Conservation (phyloP, 139 green algal species). For the Pleodorina starrii region DNA sequence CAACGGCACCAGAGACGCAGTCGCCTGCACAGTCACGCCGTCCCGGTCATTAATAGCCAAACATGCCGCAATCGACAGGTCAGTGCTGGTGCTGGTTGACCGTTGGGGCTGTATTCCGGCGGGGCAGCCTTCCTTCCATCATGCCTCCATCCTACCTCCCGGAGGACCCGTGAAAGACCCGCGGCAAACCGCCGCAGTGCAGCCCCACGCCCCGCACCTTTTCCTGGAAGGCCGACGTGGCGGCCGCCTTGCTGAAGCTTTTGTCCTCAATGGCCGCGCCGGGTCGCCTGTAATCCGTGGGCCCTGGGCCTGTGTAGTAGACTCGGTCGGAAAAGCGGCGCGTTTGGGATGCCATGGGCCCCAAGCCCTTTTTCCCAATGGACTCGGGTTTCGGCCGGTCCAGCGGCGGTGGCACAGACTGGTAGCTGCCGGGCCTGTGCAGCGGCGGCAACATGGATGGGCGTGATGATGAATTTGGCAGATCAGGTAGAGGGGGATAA, state of each 20-base stretch:
- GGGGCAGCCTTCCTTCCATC: too few species aligned
- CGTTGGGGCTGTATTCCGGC: too few species aligned
- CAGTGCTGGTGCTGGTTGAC: too few species aligned
- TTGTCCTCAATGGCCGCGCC: neutral
- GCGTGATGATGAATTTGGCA: too few species aligned
- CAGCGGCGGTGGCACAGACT: neutral
- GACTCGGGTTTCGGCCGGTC: neutral
- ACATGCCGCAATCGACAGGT: too few species aligned
- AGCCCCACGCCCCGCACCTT: too few species aligned
- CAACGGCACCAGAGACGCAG: neutral
- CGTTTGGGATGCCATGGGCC: conserved; percentile 3
- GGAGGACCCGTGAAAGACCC: too few species aligned
- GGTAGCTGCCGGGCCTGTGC: conserved; percentile 35
- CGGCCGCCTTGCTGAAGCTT: conserved; percentile 32
- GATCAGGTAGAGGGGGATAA: neutral
- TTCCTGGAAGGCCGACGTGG: conserved; percentile 12
- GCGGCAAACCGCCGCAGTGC: too few species aligned
- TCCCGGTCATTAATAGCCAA: too few species aligned
- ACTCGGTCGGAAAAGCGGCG: neutral
- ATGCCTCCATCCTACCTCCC: too few species aligned
- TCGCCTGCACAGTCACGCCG: neutral
- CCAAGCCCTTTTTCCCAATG: conserved; percentile 39
- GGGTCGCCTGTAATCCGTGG: neutral
- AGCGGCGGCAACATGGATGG: too few species aligned
- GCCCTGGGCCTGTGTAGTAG: conserved; percentile 27